phyloP scores from a whole-genome alignment of 1,284 basidiomycete genomes.

The Cryptococcus sp. region DNA sequence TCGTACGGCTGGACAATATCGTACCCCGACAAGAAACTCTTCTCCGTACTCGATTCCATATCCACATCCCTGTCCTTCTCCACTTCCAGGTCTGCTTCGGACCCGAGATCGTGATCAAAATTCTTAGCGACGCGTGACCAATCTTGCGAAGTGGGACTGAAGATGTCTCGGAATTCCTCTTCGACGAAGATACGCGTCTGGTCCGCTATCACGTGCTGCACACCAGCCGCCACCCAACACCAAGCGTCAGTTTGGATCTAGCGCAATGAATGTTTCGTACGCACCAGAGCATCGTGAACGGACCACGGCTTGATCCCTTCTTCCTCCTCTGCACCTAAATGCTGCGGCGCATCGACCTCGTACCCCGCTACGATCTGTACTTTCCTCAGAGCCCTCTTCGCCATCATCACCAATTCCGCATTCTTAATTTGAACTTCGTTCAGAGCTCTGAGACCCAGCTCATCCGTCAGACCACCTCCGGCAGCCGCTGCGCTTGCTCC shows the following conservation, averaged over 20 bases:
- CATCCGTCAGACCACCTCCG: background rate
- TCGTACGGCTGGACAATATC: background rate
- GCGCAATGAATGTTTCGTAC: constrained; percentile 8
- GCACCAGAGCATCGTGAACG: constrained; percentile 40
- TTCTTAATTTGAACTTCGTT: background rate
- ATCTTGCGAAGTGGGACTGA: constrained; percentile 24
- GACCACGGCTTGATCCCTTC: constrained; percentile 34
- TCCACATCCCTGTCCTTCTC: background rate
- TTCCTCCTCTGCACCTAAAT: constrained; percentile 17
- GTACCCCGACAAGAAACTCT: no score
- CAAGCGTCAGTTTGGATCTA: background rate
- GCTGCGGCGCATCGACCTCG: constrained; percentile 11
- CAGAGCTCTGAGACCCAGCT: background rate
- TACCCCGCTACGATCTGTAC: constrained; percentile 36
- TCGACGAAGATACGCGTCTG: constrained; percentile 42
- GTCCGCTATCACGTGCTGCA: constrained; percentile 35
- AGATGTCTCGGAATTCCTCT: constrained; percentile 39
- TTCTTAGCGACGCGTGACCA: background rate
- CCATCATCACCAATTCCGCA: constrained; percentile 12
- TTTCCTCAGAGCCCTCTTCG: constrained; percentile 24
- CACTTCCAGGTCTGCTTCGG: background rate
- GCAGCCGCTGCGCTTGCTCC: no score
- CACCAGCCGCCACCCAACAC: background rate
- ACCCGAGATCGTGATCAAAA: background rate
- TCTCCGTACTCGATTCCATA: background rate